These are phyloP conservation scores for Podochytrium sp. DNA, from an alignment of 192 early-diverging fungal species.

Conservation along the genomic window DNA sequence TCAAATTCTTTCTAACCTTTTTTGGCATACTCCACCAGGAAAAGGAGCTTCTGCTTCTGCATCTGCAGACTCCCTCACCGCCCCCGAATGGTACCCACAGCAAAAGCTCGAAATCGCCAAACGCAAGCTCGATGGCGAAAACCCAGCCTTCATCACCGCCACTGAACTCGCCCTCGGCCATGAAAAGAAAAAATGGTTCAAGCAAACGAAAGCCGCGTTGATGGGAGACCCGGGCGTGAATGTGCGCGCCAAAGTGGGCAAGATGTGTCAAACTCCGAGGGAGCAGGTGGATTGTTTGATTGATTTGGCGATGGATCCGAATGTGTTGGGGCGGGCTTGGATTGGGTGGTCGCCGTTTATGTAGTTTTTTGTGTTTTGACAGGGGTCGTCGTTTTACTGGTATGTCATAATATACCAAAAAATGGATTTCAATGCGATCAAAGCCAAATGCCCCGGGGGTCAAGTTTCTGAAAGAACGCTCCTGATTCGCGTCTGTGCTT, in stretches of 20 bases:
- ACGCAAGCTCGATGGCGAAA: conserved; percentile 70
- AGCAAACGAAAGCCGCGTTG: conserved; percentile 46
- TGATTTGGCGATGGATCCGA: conserved; percentile 75
- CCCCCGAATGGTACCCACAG: conserved; percentile 74
- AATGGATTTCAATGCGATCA: no score
- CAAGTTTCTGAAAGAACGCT: no score
- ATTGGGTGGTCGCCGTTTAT: conserved; percentile 72
- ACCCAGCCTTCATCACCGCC: conserved; percentile 61
- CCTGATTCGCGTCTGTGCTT: no score
- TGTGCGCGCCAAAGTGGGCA: conserved; percentile 49
- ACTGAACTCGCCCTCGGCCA: conserved; percentile 70
- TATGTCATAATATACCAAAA: no score
- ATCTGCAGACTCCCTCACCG: conserved; percentile 31
- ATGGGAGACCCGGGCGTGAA: conserved; percentile 52
- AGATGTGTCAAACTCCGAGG: conserved; percentile 51
- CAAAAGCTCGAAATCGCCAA: conserved; percentile 75
- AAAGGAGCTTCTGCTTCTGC: not conserved
- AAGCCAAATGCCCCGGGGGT: no score
- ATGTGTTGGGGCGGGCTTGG: conserved; percentile 67
- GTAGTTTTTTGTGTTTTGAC: no score
- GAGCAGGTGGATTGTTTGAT: conserved; percentile 76
- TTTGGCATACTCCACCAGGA: not conserved
- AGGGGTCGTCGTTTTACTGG: no score
- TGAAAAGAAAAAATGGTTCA: conserved; percentile 56
- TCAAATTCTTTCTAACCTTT: not conserved